Conservation (phyloP, 345 rosid genomes). For the Kernera saxatilis region DNA sequence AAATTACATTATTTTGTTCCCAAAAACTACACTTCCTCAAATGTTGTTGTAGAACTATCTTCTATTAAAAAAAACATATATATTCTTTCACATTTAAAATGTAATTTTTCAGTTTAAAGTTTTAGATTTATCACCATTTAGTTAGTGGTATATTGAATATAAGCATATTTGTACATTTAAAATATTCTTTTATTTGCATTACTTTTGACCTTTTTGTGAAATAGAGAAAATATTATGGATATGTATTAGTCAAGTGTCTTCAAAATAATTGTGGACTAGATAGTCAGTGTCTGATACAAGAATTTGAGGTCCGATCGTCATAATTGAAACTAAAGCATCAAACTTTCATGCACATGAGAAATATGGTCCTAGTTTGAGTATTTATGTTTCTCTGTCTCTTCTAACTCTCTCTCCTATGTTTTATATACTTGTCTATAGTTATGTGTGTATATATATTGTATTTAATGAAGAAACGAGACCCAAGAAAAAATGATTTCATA, state of each 20-base stretch:
- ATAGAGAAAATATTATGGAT: neutral
- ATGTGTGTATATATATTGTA: neutral
- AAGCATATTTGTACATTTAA: neutral
- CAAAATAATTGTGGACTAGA: neutral
- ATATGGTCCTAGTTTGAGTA: slow-evolving; percentile 21
- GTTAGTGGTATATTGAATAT: neutral
- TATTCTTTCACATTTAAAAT: neutral
- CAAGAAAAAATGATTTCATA: slow-evolving; percentile 17
- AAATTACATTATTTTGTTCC: too few species aligned
- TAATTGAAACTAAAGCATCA: slow-evolving; percentile 16
- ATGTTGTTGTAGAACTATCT: too few species aligned
- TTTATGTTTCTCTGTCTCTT: neutral
- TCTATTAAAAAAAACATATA: too few species aligned
- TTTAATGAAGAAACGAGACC: slow-evolving; percentile 17
- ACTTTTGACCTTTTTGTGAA: neutral
- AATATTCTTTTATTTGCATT: neutral
- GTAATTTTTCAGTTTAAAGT: neutral
- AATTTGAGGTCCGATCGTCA: neutral
- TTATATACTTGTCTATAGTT: neutral
- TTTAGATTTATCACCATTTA: neutral
- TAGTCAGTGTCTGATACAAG: neutral
- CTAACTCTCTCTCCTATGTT: neutral
- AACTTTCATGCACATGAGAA: slow-evolving; percentile 22
- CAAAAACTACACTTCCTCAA: too few species aligned
- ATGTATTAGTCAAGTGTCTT: neutral